Evolutionary conservation across 2,329 filamentous ascomycete genomes (phyloP), one percentile per base, ranked within the genome.

Genomic region (Dactylella cylindrospora): DNA sequence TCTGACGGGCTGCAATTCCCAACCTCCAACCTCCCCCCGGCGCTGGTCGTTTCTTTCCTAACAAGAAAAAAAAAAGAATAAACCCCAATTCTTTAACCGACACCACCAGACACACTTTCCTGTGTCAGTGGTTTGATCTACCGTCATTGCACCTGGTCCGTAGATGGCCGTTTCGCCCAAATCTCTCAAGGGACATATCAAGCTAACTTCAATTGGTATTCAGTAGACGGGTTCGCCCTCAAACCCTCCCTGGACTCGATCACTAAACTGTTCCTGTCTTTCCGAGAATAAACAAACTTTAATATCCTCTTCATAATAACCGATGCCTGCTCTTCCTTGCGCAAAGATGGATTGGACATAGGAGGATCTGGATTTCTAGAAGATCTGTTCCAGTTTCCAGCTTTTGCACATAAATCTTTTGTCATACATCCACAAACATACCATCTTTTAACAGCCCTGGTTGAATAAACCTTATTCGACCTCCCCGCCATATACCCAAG

Each of bases 201-300:
- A 47, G 54, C 54, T 61, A 52, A 52, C 46, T 45, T 26, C 35
- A 52, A 61, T 46, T 35, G 46, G 40, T 31, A 52, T 52, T 25
- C 35, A 61, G 40, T 61, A 52, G 54, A 51, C 46, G 47, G 40
- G 22, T 45, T 51, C 28, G 28, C 22, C 46, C 36, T 51, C 39
- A 51, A 15, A 29, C 25, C 29, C 20, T 52, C 46, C 33, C 52
- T 52, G 54, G 33, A 50, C 35, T n/a, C 40, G 39, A 49, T 33
- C 36, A 36, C 38, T 57, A 39, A 44, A 38, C 32, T 44, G n/a
- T 43, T 50, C 43, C 44, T 57, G 52, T 57, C 52, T 57, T 57
- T 57, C 52, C 52, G 52, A 57, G 39, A 57, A 50, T 57, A 57
- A 57, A 44, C 50, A 49, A 50, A 20, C 36, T 52, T 49, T 57